Percentiles rank a stretch among this genome's conserved stretches.
Evolutionary conservation across 2,329 filamentous ascomycete species (phyloP).

Genomic region (Cylindrodendrum hubeiense): DNA sequence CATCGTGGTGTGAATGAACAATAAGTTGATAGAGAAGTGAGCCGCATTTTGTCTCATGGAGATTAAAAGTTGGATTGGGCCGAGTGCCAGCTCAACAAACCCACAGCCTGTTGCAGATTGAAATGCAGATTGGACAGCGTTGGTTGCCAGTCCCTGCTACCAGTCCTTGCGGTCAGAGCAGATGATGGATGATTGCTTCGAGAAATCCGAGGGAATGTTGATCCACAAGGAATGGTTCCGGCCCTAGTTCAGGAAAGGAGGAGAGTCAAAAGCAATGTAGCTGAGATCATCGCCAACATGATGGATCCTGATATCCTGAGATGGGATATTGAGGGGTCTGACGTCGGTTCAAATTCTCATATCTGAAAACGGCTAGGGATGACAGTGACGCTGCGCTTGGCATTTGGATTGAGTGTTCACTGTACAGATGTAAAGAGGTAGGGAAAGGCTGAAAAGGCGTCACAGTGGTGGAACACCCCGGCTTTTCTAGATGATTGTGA

Average conservation of each 20-base stretch:
- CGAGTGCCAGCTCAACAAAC: background rate
- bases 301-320: constrained; percentile 10
- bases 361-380: background rate
- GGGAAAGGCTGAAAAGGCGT: background rate
- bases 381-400: constrained; percentile 7
- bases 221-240: constrained; percentile 4
- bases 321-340: background rate
- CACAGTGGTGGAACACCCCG: background rate
- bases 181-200: background rate
- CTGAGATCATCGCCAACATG: too few relatives aligned
- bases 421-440: too few relatives aligned
- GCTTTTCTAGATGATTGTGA: background rate
- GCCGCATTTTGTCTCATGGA: background rate
- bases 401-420: constrained; percentile 19
- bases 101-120: constrained; percentile 13
- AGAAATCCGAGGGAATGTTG: background rate
- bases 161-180: background rate
- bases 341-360: constrained; percentile 2
- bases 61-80: background rate
- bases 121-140: constrained; percentile 12
- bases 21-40: background rate
- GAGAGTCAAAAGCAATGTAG: background rate
- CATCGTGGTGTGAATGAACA: background rate
- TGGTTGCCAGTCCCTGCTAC: background rate
- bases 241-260: constrained; percentile 7